Evolutionary conservation across 106 monocot species (phyloP), one percentile per base, ranked within the genome.

Genomic region (Allium sativum): DNA sequence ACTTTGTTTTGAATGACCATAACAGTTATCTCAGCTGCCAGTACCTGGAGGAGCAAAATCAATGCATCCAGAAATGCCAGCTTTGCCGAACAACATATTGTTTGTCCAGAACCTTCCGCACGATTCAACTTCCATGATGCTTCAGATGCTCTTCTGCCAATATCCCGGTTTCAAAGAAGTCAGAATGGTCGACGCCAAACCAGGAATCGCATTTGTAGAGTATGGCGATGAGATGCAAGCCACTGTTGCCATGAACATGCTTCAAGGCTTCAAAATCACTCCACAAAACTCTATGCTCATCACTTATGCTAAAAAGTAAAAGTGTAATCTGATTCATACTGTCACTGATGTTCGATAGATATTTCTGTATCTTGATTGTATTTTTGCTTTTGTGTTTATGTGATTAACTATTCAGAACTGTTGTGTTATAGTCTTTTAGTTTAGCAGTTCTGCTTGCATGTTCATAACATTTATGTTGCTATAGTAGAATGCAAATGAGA

Each of bases 131-230:
- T 73, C 94, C 0, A 79, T 95, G 86, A 90, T 95, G 94, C 75
- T 87, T 31, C 90, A 95, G 40, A 95, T 95, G 95, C 79, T 95
- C 10, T 95, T 91, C 72, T 81, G 81, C 53, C 90, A 91, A 68
- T 96, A 96, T 59, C 61, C 84, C 40, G 96, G 96, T 12, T 91
- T 96, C 59, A 96, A 96, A 75, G 96, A 96, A 68, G 96, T 96
- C 1, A 64, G 96, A 40, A 96, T 88, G 91, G 68, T 91, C 3
- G 96, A 96, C 45, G 73, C 96, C 14, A 96, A 91, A 55, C 96
- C 96, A 0, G 96, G 96, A 13, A 96, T 96, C 44, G 90, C 96
- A 52, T 96, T 91, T 50, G 90, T 96, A 17, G 96, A 96, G 72
- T 91, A 82, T 21, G 91, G 76, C 8, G 87, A 91, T 56, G 91